Evolutionary conservation across 2,329 filamentous ascomycete genomes (phyloP), one percentile per base, ranked within the genome.

Genomic region (Hypomyces rosellus): DNA sequence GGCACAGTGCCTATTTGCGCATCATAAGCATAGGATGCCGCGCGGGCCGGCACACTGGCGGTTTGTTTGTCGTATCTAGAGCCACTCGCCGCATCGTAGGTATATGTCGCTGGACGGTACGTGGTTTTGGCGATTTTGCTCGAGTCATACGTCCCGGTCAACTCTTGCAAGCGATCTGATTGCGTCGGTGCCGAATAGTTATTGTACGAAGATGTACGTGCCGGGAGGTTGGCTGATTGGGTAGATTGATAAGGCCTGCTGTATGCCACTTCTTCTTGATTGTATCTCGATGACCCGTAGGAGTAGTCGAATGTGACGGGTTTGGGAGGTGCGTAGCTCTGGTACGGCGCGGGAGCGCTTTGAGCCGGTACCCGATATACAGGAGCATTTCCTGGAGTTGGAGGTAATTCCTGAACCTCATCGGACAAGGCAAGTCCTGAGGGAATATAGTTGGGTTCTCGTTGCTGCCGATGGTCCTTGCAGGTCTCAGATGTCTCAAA

Each of bases 401-500:
- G 14, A 7, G 36, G 36, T 12, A 38, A 5, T 38, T 1, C 6
- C 9, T n/a, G 12, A n/a, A 5, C 16, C 16, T 2, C 9, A 38
- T 38, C 36, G 6, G 36, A 12, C 12, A n/a, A 16, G 16, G 12
- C 36, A 38, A n/a, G 36, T 14, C 36, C 16, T n/a, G 36, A 38
- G 9, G 36, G 36, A n/a, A 38, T n/a, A n/a, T 38, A 13, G 3
- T 30, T 30, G 25, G 6, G 8, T 30, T 30, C 25, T 30, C 25
- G n/a, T 22, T 12, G 16, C 34, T 16, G n/a, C 34, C 40, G 49
- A 15, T 34, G 46, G 16, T 40, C 3, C 22, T 14, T 48, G 16
- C 40, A 48, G 1, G 34, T 30, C 11, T 51, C 49, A 3, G 45
- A 48, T 2, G 39, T 48, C 9, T 51, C 16, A 6, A 51, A 49